Evolutionary conservation across 179 eudicot genomes (phyloP), one percentile per base, ranked within the genome.

Genomic region (Silene noctiflora): DNA sequence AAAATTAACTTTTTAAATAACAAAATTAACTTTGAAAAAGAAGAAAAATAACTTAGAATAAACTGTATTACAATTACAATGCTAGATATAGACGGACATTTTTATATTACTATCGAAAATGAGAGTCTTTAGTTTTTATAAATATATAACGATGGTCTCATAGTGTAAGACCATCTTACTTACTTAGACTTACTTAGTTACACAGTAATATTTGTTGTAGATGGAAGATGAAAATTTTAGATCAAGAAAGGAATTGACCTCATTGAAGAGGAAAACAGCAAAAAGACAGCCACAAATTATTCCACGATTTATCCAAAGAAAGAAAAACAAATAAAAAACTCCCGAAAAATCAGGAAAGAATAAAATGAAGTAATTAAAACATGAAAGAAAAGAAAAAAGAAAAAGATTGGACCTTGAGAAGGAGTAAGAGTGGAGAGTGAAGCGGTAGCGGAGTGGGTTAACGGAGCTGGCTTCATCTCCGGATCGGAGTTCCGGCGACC

Each of bases 401-500:
- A 72, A 6, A 55, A 22, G 77, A 79, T 56, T 74, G 66, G 67
- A 90, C 96, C 92, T 84, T 89, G 88, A 31, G 81, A 20, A 13
- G 88, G 85, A 77, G 74, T 84, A 20, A 77, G 59, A 51, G 77
- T 44, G 17, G 84, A 77, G 61, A 69, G 31, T 11, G 69, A 84
- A 72, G 80, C 25, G 75, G 66, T 60, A 70, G 67, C 82, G 39
- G 88, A 87, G 78, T 83, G 85, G 76, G 77, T 76, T 10, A 75
- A 71, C 75, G 74, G 74, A 51, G 91, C 70, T 69, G 86, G 67
- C 88, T 89, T 88, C 94, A 89, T 84, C 24, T 75, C 53, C 71
- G 71, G 39, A 65, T 65, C 66, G 19, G 44, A 62, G 64, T 8
- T 72, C 81, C 69, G 77, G 71, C 55, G 46, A 81, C 19, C 2